Evolutionary conservation across 2,329 filamentous ascomycete genomes (phyloP).

Genomic region (Sclerotinia spermophila): DNA sequence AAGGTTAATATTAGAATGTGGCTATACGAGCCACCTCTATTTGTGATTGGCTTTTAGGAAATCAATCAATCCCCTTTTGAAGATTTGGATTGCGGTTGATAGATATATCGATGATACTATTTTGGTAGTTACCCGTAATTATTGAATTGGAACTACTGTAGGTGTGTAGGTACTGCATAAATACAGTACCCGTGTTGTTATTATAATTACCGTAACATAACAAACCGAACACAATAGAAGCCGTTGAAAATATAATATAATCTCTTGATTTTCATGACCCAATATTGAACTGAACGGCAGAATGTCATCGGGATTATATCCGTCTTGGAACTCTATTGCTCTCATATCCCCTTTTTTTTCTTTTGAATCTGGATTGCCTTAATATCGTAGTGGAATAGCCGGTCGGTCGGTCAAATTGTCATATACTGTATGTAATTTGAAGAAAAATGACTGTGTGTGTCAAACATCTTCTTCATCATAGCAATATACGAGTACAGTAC

Average conservation of each 20-base stretch:
- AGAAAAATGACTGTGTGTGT: neutral
- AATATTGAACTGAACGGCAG: neutral
- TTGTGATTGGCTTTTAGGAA: neutral
- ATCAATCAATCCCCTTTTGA: no score
- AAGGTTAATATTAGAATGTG: neutral
- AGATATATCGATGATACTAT: neutral
- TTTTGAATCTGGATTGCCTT: neutral
- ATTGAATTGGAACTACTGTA: neutral
- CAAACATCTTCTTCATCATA: no score
- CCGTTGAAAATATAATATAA: neutral
- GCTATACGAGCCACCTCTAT: neutral
- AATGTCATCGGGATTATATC: neutral
- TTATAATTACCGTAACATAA: neutral
- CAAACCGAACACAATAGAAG: neutral
- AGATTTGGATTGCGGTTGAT: neutral
- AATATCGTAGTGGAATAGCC: neutral
- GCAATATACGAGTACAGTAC: no score
- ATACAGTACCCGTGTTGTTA: neutral
- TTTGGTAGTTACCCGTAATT: neutral
- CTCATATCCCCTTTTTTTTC: neutral
- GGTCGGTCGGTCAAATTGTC: neutral
- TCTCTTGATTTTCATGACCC: neutral
- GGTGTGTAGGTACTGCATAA: neutral
- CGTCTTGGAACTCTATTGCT: neutral
- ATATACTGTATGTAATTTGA: neutral